These are phyloP conservation scores for Neurospora tetrasperma DNA, from an alignment of 495 filamentous ascomycete genomes.

Conservation along the genomic window DNA sequence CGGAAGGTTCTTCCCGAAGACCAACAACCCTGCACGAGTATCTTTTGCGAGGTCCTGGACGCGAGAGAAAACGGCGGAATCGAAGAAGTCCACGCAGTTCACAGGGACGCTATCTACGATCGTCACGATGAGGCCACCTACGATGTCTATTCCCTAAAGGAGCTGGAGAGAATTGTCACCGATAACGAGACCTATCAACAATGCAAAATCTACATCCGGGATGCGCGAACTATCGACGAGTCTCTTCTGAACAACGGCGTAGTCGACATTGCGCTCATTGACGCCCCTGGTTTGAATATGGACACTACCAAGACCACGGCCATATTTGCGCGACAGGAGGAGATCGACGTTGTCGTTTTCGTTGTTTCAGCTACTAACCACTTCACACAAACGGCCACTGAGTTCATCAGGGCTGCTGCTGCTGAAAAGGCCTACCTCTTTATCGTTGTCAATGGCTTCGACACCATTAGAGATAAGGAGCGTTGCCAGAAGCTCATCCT, in stretches of 20 bases:
- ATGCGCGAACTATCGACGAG: slow-evolving; percentile 82
- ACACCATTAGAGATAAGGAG: slow-evolving; percentile 84
- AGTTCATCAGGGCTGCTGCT: slow-evolving; percentile 92
- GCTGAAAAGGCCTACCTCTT: slow-evolving; percentile 98
- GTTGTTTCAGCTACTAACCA: slow-evolving; percentile 96
- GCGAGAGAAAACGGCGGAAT: slow-evolving; percentile 78
- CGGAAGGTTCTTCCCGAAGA: slow-evolving; percentile 92
- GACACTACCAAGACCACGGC: slow-evolving; percentile 96
- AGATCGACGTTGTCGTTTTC: slow-evolving; percentile 98
- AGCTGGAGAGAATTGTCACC: slow-evolving; percentile 80
- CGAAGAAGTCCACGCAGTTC: slow-evolving; percentile 93
- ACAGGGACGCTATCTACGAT: slow-evolving; percentile 67
- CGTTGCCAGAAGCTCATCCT: slow-evolving; percentile 77
- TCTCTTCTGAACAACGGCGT: slow-evolving; percentile 95
- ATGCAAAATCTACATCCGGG: slow-evolving; percentile 94
- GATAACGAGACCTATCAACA: slow-evolving; percentile 82
- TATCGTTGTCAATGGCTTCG: slow-evolving; percentile 96
- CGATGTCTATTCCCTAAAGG: slow-evolving; percentile 62
- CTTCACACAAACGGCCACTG: slow-evolving; percentile 90
- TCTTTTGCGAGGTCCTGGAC: slow-evolving; percentile 96
- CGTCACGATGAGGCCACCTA: slow-evolving; percentile 90
- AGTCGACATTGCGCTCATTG: slow-evolving; percentile 94
- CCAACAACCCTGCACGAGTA: slow-evolving; percentile 96
- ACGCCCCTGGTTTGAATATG: slow-evolving; percentile 89
- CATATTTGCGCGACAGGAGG: slow-evolving; percentile 91